A percentile compares a stretch with the other conserved stretches of the same genome.
Evolutionary conservation across 106 monocot genomes (phyloP).

Genomic region (Dactylorhiza incarnata): DNA sequence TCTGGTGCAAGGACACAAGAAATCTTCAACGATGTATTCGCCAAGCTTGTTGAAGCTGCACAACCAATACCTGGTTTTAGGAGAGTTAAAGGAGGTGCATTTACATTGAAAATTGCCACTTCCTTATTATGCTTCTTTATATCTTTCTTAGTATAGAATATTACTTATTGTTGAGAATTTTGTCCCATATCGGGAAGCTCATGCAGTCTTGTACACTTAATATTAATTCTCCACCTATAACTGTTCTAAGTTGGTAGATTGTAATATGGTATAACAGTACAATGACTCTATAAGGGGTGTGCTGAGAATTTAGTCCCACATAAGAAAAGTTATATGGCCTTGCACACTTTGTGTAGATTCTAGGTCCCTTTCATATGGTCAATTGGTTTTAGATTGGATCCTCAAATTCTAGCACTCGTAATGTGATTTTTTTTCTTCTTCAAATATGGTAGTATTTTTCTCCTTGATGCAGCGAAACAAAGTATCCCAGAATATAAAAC

Average conservation of each 20-base stretch:
- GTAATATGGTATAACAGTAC: no score
- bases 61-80: slow-evolving; percentile 79
- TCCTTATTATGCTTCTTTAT: not conserved
- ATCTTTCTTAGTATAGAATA: not conserved
- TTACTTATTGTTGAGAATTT: not conserved
- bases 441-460: not conserved
- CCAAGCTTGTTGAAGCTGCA: slow-evolving; percentile 58
- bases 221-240: no score
- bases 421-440: not conserved
- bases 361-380: no score
- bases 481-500: not conserved
- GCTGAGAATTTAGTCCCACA: no score
- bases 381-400: no score
- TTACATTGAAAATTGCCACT: not conserved
- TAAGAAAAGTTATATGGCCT: no score
- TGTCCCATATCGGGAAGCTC: no score
- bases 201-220: no score
- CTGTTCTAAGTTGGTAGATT: no score
- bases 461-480: not conserved
- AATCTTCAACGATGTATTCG: slow-evolving; percentile 60
- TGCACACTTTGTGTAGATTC: no score
- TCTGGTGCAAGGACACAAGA: slow-evolving; percentile 48
- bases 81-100: slow-evolving; percentile 73
- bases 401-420: no score
- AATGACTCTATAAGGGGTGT: no score